Percentiles rank a stretch among this genome's conserved stretches.
phyloP scores from a whole-genome alignment of 495 filamentous ascomycete species.

The Aspergillus coremiiformis region DNA sequence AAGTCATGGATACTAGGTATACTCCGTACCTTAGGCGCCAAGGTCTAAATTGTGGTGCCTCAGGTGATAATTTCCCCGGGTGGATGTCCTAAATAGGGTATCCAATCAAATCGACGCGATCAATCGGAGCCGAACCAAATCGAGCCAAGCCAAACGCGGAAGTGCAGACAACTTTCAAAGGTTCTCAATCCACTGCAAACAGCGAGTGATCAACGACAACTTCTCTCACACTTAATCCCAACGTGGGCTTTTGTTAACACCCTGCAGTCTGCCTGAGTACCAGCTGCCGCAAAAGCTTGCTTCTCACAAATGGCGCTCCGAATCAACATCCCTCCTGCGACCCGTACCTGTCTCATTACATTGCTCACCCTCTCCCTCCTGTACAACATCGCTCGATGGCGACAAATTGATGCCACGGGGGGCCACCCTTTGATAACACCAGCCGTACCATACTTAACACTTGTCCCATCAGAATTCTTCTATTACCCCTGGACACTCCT shows the following conservation, averaged over 20 bases:
- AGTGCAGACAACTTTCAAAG: neutral
- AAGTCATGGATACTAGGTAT: too few species aligned
- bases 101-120: constrained; percentile 11
- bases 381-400: constrained; percentile 57
- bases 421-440: constrained; percentile 38
- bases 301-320: constrained; percentile 62
- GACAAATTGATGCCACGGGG: constrained; percentile 56
- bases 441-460: constrained; percentile 74
- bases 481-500: constrained; percentile 91
- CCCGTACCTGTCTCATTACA: constrained; percentile 67
- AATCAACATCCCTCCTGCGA: constrained; percentile 88
- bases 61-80: neutral
- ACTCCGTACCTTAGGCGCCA: too few species aligned
- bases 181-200: neutral
- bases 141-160: constrained; percentile 1
- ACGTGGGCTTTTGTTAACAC: constrained; percentile 13
- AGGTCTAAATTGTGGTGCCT: too few species aligned
- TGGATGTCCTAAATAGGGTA: neutral
- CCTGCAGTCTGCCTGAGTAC: constrained; percentile 23
- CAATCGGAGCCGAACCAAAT: neutral
- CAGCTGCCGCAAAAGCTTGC: constrained; percentile 24
- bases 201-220: constrained; percentile 1
- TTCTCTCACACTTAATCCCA: constrained; percentile 9
- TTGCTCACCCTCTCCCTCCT: constrained; percentile 71
- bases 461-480: constrained; percentile 74